Evolutionary conservation across 1,139 yeast genomes (phyloP), one percentile per base, ranked within the genome.

Genomic region (Kluyveromyces marxianus): DNA sequence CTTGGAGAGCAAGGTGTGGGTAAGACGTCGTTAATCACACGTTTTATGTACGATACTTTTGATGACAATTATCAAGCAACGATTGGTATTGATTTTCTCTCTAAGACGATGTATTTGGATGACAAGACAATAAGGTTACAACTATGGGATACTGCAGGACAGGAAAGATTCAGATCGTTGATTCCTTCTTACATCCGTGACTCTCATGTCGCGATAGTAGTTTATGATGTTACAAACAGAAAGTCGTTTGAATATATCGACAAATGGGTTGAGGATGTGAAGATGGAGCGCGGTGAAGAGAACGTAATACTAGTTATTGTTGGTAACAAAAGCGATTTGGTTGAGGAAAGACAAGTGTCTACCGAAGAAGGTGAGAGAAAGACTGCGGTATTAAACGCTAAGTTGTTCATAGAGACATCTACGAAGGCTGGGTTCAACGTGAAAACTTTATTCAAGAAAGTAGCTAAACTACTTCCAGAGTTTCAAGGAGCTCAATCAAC

Each of bases 61-160:
- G 97, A 92, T 65, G 95, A 94, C 42, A 95, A 92, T 62, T 86
- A 85, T 64, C 69, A 77, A 69, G 97, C 98, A 33, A 92, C 98
- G 2, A 89, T 92, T 47, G 98, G 98, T 26, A 92, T 92, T 52
- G 98, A 92, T 65, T 92, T 92, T 64, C 75, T 92, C 56, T 86
- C 95, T 44, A 92, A 90, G 64, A 83, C 86, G 35, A 83, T 81
- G 87, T 83, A 83, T 59, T 67, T 83, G 36, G 87, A 84, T 50
- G 89, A 83, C 60, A 80, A 83, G 49, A 83, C 89, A 2, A 80
- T 79, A 31, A 70, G 85, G 53, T 66, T 81, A 48, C 85, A 79
- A 61, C 82, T 92, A 47, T 92, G 98, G 98, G 98, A 92, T 64
- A 92, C 98, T n/a, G 98, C 98, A 0, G 98, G 98, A n/a, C 98